Percentiles rank a stretch among this genome's conserved stretches.
phyloP scores from a whole-genome alignment of 164 flowering plant species.

The Dillenia suffruticosa region DNA sequence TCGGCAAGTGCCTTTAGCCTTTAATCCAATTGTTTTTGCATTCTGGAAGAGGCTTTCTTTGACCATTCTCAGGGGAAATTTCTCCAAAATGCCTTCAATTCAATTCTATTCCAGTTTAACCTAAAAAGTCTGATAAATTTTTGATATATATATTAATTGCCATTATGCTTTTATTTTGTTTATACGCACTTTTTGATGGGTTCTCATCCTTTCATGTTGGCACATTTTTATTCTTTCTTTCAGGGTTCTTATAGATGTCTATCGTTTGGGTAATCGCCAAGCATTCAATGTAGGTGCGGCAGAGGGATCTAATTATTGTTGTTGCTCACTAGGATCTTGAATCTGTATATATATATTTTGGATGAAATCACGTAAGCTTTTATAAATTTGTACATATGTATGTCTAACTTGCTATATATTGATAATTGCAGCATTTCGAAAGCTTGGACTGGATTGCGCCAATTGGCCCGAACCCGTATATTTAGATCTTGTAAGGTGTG shows the following conservation, averaged over 20 bases:
- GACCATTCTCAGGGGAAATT: too few species aligned
- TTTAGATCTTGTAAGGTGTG: slow-evolving; percentile 78
- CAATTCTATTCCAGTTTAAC: too few species aligned
- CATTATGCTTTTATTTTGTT: too few species aligned
- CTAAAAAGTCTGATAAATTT: too few species aligned
- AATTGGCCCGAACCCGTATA: slow-evolving; percentile 89
- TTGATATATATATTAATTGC: too few species aligned
- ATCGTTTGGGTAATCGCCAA: slow-evolving; percentile 63
- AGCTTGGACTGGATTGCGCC: slow-evolving; percentile 95
- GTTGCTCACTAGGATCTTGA: background rate
- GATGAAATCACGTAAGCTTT: background rate
- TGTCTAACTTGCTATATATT: background rate
- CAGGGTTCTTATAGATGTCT: slow-evolving; percentile 84
- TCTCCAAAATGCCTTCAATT: too few species aligned
- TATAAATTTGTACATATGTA: too few species aligned
- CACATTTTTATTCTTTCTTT: slow-evolving; percentile 3
- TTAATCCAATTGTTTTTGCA: background rate
- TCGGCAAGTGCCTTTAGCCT: background rate
- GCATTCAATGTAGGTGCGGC: slow-evolving; percentile 79
- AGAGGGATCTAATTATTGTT: background rate
- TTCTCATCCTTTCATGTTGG: too few species aligned
- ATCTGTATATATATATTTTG: background rate
- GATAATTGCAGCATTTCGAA: slow-evolving; percentile 62
- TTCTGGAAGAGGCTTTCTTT: too few species aligned
- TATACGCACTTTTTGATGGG: too few species aligned